phyloP scores from a whole-genome alignment of 352 stramenopile genomes.

The Globisporangium splendens region DNA sequence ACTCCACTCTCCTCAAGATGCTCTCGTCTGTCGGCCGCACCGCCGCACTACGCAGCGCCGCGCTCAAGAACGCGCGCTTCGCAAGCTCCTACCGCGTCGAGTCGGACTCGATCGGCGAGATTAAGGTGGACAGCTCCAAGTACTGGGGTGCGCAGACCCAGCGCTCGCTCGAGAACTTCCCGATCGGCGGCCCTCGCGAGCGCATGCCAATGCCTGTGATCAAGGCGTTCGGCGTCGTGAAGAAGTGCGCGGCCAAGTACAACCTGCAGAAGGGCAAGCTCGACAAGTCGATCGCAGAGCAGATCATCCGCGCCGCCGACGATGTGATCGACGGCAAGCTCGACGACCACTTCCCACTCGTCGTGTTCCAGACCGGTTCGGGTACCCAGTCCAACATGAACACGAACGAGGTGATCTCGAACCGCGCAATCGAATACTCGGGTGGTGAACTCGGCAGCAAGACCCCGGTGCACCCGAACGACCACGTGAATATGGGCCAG shows the following conservation, averaged over 20 bases:
- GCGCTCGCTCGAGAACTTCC: constrained; percentile 95
- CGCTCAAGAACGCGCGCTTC: constrained; percentile 29
- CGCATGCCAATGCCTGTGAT: constrained; percentile 95
- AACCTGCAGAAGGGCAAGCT: constrained; percentile 88
- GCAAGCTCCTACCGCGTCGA: constrained; percentile 54
- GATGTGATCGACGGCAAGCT: constrained; percentile 92
- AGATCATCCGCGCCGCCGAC: constrained; percentile 90
- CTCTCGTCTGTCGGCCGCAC: constrained; percentile 23
- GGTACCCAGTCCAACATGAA: constrained; percentile 81
- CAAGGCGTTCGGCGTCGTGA: constrained; percentile 91
- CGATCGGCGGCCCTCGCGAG: constrained; percentile 86
- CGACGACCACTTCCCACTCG: constrained; percentile 95
- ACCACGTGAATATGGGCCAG: constrained; percentile 97
- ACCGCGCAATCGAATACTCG: constrained; percentile 57
- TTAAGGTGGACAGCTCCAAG: constrained; percentile 76
- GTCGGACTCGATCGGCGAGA: constrained; percentile 76
- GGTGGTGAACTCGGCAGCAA: constrained; percentile 54
- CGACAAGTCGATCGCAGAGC: constrained; percentile 64
- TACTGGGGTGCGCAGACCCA: constrained; percentile 95
- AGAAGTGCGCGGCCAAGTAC: constrained; percentile 94
- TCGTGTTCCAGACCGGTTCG: constrained; percentile 73
- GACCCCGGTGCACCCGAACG: constrained; percentile 91
- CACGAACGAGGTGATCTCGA: constrained; percentile 74
- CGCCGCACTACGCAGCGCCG: constrained; percentile 22
- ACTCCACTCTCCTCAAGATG: constrained; percentile 14